Evolutionary conservation across 441 rosid genomes (phyloP).

Genomic region (Breynia disticha): DNA sequence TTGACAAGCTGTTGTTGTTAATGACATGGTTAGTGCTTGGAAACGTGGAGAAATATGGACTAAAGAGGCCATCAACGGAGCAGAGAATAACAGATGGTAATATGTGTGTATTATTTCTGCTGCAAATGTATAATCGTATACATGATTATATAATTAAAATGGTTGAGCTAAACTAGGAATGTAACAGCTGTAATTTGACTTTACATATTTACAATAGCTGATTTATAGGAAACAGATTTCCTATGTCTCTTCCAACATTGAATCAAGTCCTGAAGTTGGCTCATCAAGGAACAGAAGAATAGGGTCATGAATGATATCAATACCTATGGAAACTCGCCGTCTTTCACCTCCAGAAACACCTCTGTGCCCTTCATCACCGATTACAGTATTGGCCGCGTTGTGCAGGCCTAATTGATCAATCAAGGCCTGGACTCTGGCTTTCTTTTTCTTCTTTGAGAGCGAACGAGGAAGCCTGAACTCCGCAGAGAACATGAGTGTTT

Average conservation of each 20-base stretch:
- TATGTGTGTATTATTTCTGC: too few relatives aligned
- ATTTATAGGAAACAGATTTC: too few relatives aligned
- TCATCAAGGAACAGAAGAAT: slow-evolving; percentile 84
- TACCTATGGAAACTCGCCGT: slow-evolving; percentile 89
- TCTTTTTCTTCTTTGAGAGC: slow-evolving; percentile 41
- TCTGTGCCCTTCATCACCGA: slow-evolving; percentile 73
- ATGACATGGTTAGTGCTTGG: slow-evolving; percentile 50
- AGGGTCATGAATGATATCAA: slow-evolving; percentile 83
- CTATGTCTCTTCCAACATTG: too few relatives aligned
- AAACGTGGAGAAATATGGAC: slow-evolving; percentile 37
- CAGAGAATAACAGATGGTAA: too few relatives aligned
- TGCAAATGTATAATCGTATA: too few relatives aligned
- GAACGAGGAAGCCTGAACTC: slow-evolving; percentile 55
- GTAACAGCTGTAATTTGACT: too few relatives aligned
- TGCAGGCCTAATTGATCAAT: slow-evolving; percentile 70
- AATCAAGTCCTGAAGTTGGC: slow-evolving; percentile 96
- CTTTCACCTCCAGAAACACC: slow-evolving; percentile 96
- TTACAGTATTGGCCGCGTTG: slow-evolving; percentile 54
- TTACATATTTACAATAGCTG: too few relatives aligned
- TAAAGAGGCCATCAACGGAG: slow-evolving; percentile 46
- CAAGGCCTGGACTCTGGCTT: slow-evolving; percentile 50
- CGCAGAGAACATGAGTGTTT: slow-evolving; percentile 86
- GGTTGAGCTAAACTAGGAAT: too few relatives aligned
- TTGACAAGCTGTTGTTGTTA: slow-evolving; percentile 43
- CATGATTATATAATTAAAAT: too few relatives aligned